phyloP scores from a whole-genome alignment of 768 basidiomycete species.

The Tulasnella sp. region DNA sequence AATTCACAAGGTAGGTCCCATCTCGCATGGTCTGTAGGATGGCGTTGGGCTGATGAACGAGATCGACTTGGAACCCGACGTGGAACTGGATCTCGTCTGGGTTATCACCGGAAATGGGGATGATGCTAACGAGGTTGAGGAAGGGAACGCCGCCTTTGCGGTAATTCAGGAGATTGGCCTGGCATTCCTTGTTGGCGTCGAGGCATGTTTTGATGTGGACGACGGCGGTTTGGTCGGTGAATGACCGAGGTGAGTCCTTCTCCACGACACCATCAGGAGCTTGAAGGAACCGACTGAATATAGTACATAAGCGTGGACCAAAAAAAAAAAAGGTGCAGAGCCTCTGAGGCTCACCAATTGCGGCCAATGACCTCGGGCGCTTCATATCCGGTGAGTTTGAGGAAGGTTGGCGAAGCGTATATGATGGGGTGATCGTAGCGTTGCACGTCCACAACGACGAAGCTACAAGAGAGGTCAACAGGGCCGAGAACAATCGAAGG shows the following conservation, averaged over 20 bases:
- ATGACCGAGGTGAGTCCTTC: slow-evolving; percentile 45
- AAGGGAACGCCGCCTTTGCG: slow-evolving; percentile 75
- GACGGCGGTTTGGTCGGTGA: slow-evolving; percentile 55
- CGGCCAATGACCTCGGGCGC: slow-evolving; percentile 72
- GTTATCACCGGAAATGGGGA: slow-evolving; percentile 68
- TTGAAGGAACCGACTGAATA: slow-evolving; percentile 64
- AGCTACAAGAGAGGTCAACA: slow-evolving; percentile 86
- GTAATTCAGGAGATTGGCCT: slow-evolving; percentile 81
- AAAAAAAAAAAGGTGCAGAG: no score
- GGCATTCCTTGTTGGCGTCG: slow-evolving; percentile 72
- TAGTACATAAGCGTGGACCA: no score
- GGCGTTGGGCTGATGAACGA: slow-evolving; percentile 74
- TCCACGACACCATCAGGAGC: slow-evolving; percentile 51
- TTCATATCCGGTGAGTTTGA: slow-evolving; percentile 57
- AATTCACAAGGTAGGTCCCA: slow-evolving; percentile 66
- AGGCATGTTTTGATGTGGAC: slow-evolving; percentile 54
- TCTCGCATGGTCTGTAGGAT: slow-evolving; percentile 71
- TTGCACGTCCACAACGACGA: slow-evolving; percentile 78
- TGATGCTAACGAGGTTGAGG: slow-evolving; percentile 84
- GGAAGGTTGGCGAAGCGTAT: slow-evolving; percentile 79
- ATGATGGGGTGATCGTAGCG: slow-evolving; percentile 78
- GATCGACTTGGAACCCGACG: slow-evolving; percentile 93
- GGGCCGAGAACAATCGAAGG: slow-evolving; percentile 76
- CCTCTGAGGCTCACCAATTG: slow-evolving; percentile 51
- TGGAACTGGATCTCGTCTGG: slow-evolving; percentile 73